Evolutionary conservation across 1,139 yeast species (phyloP).

Genomic region (Geotrichum europaeum): DNA sequence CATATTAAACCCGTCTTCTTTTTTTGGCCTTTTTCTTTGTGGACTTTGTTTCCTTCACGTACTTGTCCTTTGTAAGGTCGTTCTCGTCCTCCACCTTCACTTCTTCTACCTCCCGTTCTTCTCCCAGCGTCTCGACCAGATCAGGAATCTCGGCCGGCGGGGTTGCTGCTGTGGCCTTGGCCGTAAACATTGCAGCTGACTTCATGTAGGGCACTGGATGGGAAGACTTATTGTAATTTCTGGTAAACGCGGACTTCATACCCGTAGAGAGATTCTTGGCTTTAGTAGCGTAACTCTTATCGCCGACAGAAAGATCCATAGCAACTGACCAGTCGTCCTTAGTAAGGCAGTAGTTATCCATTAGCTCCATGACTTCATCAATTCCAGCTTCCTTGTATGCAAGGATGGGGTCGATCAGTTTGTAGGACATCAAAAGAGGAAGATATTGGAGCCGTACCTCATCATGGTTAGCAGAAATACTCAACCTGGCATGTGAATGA

Average conservation of each 20-base stretch:
- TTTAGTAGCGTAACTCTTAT: conserved; percentile 33
- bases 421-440: conserved; percentile 54
- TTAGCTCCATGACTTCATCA: conserved; percentile 51
- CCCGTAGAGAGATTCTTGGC: conserved; percentile 66
- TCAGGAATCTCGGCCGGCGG: conserved; percentile 41
- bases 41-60: conserved; percentile 41
- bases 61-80: conserved; percentile 47
- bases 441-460: conserved; percentile 76
- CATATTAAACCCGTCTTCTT: neutral
- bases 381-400: conserved; percentile 56
- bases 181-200: conserved; percentile 46
- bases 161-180: conserved; percentile 34
- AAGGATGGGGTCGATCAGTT: conserved; percentile 52
- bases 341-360: conserved; percentile 81
- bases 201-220: conserved; percentile 86
- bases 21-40: neutral
- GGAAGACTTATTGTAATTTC: conserved; percentile 64
- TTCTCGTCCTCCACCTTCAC: conserved; percentile 34
- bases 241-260: conserved; percentile 76
- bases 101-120: conserved; percentile 52
- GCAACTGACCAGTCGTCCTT: conserved; percentile 88
- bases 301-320: conserved; percentile 75
- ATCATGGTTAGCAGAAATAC: conserved; percentile 66
- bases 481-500: conserved; percentile 80
- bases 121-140: conserved; percentile 50